These are phyloP conservation scores for Pythium dissimile DNA, from an alignment of 352 stramenopile genomes.

Conservation along the genomic window DNA sequence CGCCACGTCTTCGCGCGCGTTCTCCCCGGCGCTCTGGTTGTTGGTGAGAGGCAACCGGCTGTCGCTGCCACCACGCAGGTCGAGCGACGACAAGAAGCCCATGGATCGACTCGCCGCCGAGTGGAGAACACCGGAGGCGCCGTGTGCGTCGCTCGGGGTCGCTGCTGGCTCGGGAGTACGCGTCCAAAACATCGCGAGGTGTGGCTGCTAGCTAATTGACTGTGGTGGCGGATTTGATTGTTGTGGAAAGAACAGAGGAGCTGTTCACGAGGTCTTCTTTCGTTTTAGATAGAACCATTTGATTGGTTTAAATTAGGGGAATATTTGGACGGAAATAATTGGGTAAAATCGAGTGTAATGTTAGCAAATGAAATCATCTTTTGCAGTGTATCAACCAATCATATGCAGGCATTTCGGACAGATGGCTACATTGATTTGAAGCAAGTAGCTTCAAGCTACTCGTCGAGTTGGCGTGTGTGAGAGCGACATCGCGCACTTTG, in stretches of 20 bases:
- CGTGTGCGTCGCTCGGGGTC: neutral
- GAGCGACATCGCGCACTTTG: too few relatives aligned
- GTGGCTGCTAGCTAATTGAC: neutral
- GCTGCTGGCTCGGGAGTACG: neutral
- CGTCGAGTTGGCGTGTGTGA: too few relatives aligned
- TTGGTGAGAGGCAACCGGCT: neutral
- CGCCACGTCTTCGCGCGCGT: conserved; percentile 2
- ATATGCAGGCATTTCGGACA: too few relatives aligned
- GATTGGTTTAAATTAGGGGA: too few relatives aligned
- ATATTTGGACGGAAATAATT: too few relatives aligned
- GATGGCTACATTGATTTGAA: too few relatives aligned
- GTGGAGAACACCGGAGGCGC: neutral
- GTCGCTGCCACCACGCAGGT: conserved; percentile 1
- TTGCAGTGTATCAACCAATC: too few relatives aligned
- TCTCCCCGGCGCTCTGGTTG: conserved; percentile 17
- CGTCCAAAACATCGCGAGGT: conserved; percentile 18
- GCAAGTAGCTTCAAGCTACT: too few relatives aligned
- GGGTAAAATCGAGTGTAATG: too few relatives aligned
- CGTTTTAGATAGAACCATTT: neutral
- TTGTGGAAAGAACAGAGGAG: neutral
- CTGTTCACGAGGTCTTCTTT: neutral
- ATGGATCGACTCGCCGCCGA: conserved; percentile 8
- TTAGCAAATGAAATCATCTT: too few relatives aligned
- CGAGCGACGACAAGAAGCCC: conserved; percentile 14
- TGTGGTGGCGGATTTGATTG: neutral